Conservation (phyloP, 2,329 filamentous ascomycete species). For the Paecilomyces fulvus region DNA sequence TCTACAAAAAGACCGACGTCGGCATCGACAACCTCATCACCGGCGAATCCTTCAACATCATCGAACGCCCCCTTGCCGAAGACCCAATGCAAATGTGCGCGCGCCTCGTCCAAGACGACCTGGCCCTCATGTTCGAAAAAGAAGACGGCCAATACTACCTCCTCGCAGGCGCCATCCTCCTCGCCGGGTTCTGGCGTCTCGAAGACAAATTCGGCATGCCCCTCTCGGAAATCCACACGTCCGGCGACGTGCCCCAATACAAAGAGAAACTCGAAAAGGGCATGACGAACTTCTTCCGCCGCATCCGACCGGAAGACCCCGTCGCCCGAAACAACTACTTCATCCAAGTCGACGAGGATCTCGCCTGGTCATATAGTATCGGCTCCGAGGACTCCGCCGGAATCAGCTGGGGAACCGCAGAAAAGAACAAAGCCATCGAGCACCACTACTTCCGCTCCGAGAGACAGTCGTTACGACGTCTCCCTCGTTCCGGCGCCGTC, state of each 20-base stretch:
- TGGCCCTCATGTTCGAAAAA: slow-evolving; percentile 74
- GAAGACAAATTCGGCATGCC: slow-evolving; percentile 74
- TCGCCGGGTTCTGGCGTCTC: slow-evolving; percentile 77
- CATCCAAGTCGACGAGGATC: slow-evolving; percentile 70
- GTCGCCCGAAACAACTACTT: slow-evolving; percentile 76
- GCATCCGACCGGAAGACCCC: slow-evolving; percentile 59
- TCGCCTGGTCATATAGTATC: slow-evolving; percentile 70
- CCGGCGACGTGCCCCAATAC: slow-evolving; percentile 66
- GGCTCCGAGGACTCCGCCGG: slow-evolving; percentile 58
- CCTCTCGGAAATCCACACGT: slow-evolving; percentile 70
- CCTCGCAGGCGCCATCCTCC: slow-evolving; percentile 64
- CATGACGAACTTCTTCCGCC: slow-evolving; percentile 73
- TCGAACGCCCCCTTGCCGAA: slow-evolving; percentile 55
- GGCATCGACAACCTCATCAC: slow-evolving; percentile 66
- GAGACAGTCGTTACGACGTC: slow-evolving; percentile 58
- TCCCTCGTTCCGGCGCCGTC: slow-evolving; percentile 50
- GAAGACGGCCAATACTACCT: slow-evolving; percentile 73
- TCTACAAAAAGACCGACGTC: slow-evolving; percentile 56
- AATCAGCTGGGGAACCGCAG: slow-evolving; percentile 66
- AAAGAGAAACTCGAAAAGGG: slow-evolving; percentile 63
- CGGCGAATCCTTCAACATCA: slow-evolving; percentile 62
- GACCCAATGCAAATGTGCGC: slow-evolving; percentile 71
- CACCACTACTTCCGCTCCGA: slow-evolving; percentile 72
- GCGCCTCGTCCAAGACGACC: slow-evolving; percentile 69
- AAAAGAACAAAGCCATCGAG: slow-evolving; percentile 63